Base-by-base conservation (phyloP, 305 asterid genomes). In the Petunia hybrid region DNA sequence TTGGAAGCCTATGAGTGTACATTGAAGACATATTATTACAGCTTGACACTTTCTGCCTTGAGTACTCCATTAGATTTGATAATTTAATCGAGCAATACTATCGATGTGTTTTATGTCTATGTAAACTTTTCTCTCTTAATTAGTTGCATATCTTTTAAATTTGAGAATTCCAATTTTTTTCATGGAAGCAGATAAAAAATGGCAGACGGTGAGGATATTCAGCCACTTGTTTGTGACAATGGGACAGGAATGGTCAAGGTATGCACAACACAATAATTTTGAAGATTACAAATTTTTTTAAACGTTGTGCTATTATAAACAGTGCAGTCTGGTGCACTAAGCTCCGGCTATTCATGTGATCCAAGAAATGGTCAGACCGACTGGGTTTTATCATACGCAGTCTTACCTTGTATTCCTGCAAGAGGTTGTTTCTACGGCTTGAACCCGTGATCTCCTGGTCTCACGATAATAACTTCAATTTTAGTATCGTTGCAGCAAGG, bases 201-300 rank as follows among this genome's bases (percentile, higher is more conserved):
- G 88, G 84, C 79, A 36, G 81, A 85, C 1, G 56, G 59, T 5
- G 88, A 83, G 84, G 86, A 85, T 85, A 64, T 82, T 83, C 86
- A 80, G 80, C 79, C 88, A 35, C 84, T 82, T 5, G 82, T 85
- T 40, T 80, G 81, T 77, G 88, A 85, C 41, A 85, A 85, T 64
- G 86, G 86, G 51, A 83, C 84, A 3, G 88, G 84, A 77, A 85
- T 80, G 88, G 84, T 85, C 4, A 80, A 85, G 88, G 88, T 85
- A 79, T 0, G 41, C 55, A 36, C 38, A 66, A 0, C 3, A 67
- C 14, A 41, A 22, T 22, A 22, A 22, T 22, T 3, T 39, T 40
- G 48, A 38, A 39, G 1, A 31, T 31, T 2, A 1, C 42, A 9
- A 63, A 63, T 14, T 31, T 8, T 3, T 62, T 22, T 57, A 14